Conservation (phyloP, 164 flowering plant genomes). For the Stephania yunnanensis region DNA sequence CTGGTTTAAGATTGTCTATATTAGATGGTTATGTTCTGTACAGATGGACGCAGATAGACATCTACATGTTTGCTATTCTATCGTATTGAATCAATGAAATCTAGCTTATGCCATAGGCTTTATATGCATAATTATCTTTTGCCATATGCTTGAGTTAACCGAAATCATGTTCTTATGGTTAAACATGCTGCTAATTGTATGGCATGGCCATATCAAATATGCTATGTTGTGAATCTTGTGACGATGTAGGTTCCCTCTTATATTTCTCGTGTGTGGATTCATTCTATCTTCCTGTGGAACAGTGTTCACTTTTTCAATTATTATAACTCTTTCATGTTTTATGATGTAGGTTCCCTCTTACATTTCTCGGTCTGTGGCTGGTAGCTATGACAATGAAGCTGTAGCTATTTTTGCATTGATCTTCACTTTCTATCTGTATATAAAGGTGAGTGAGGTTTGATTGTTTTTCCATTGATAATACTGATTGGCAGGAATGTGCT, state of each 20-base stretch:
- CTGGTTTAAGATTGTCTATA: neutral
- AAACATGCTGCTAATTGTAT: neutral
- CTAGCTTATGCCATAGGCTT: neutral
- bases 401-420: conserved; percentile 98
- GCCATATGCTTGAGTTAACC: neutral
- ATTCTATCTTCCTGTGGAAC: too few relatives aligned
- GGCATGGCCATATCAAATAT: neutral
- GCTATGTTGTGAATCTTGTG: conserved; percentile 3
- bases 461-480: neutral
- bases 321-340: neutral
- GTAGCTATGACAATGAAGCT: conserved; percentile 99
- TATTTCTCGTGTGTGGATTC: conserved; percentile 48
- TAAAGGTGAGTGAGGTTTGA: conserved; percentile 62
- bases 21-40: neutral
- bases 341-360: conserved; percentile 89
- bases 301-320: too few relatives aligned
- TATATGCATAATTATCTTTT: neutral
- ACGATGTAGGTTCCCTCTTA: conserved; percentile 89
- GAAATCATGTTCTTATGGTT: neutral
- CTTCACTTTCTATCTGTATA: conserved; percentile 90
- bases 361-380: conserved; percentile 98
- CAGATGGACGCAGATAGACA: neutral
- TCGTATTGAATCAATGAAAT: neutral
- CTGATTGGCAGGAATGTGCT: neutral
- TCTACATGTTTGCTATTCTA: neutral